A percentile compares a stretch with the other conserved stretches of the same genome.
Evolutionary conservation across 2,329 filamentous ascomycete genomes (phyloP).

Genomic region (Beauveria caledonica): DNA sequence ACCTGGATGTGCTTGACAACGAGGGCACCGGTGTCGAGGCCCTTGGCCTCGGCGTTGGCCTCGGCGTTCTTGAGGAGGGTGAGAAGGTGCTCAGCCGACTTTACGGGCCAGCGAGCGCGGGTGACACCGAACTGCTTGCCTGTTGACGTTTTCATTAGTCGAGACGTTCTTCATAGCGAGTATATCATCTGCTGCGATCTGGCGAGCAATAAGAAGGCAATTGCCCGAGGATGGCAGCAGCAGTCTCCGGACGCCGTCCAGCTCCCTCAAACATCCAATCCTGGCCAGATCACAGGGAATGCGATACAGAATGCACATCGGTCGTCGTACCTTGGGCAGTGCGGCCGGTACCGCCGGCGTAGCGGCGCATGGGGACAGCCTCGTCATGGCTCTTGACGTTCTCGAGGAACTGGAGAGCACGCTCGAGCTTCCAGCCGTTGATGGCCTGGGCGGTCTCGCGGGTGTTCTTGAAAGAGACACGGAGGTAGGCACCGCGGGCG

Average conservation of each 20-base stretch:
- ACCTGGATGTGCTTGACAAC: slow-evolving; percentile 99
- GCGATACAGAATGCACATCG: neutral
- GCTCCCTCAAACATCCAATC: neutral
- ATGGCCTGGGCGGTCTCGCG: slow-evolving; percentile 98
- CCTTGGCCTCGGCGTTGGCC: slow-evolving; percentile 94
- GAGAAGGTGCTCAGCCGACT: slow-evolving; percentile 97
- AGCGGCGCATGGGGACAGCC: slow-evolving; percentile 97
- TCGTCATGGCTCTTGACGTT: slow-evolving; percentile 97
- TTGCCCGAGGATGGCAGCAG: neutral
- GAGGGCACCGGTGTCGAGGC: slow-evolving; percentile 93
- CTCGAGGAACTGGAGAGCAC: slow-evolving; percentile 93
- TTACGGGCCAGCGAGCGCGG: slow-evolving; percentile 97
- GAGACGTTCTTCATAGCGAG: neutral
- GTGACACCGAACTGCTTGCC: slow-evolving; percentile 98
- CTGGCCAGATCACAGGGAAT: neutral
- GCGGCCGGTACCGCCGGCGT: slow-evolving; percentile 90
- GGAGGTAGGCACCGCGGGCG: slow-evolving; percentile 96
- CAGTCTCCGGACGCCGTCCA: neutral
- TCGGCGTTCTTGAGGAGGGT: slow-evolving; percentile 96
- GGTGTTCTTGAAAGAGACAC: slow-evolving; percentile 99
- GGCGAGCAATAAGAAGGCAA: neutral
- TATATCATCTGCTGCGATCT: neutral
- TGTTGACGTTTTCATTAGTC: slow-evolving; percentile 35
- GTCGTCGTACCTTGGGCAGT: slow-evolving; percentile 85
- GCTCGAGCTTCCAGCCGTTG: slow-evolving; percentile 97